phyloP scores from a whole-genome alignment of 495 filamentous ascomycete species.

The Tuber brumale region DNA sequence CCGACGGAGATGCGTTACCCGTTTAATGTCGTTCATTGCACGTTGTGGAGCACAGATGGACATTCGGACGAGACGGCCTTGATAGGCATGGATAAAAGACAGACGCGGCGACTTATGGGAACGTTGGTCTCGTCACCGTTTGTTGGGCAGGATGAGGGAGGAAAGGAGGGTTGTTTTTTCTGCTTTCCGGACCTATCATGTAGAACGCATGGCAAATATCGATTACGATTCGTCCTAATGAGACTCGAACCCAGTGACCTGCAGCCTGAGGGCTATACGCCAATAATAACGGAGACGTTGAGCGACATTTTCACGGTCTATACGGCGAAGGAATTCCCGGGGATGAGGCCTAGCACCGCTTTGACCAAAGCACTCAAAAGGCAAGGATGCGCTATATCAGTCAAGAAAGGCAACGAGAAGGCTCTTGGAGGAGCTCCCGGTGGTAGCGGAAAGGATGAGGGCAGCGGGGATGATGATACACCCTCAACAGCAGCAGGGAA shows the following conservation, averaged over 20 bases:
- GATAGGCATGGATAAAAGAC: constrained; percentile 48
- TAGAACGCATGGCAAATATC: constrained; percentile 74
- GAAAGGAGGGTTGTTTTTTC: constrained; percentile 75
- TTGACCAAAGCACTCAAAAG: constrained; percentile 63
- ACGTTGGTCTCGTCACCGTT: constrained; percentile 70
- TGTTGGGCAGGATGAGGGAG: constrained; percentile 59
- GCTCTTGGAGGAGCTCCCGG: constrained; percentile 40
- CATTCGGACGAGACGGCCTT: constrained; percentile 54
- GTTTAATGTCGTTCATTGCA: constrained; percentile 79
- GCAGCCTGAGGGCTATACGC: constrained; percentile 40
- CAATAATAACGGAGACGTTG: constrained; percentile 48
- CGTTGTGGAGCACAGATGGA: constrained; percentile 59
- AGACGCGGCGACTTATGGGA: constrained; percentile 68
- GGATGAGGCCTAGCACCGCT: constrained; percentile 70
- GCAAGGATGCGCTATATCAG: constrained; percentile 69
- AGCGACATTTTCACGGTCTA: constrained; percentile 81
- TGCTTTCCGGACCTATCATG: constrained; percentile 92
- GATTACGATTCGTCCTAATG: constrained; percentile 81
- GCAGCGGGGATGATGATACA: constrained; percentile 45
- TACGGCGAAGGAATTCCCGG: constrained; percentile 94
- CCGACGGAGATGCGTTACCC: constrained; percentile 60
- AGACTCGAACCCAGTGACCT: constrained; percentile 55
- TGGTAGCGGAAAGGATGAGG: constrained; percentile 48
- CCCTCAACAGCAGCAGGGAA: constrained; percentile 34
- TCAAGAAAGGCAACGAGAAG: constrained; percentile 76